These are phyloP conservation scores for Lactarius tabidus DNA, from an alignment of 768 basidiomycete species.

Conservation along the genomic window DNA sequence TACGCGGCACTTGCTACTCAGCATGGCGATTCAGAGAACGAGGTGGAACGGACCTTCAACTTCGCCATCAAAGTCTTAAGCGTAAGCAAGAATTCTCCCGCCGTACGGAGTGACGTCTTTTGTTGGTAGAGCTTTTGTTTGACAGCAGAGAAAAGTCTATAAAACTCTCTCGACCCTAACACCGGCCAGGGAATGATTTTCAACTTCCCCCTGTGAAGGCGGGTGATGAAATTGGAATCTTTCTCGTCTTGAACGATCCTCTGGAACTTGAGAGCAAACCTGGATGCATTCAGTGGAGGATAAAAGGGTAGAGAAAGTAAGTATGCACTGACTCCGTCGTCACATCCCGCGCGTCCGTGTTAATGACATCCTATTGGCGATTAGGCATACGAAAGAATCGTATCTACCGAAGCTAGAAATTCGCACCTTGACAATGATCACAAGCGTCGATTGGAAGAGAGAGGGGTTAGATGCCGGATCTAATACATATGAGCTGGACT, in stretches of 20 bases:
- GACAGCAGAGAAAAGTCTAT: no score
- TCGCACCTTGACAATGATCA: slow-evolving; percentile 58
- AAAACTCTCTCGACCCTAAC: no score
- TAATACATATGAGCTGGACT: slow-evolving; percentile 51
- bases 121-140: slow-evolving; percentile 41
- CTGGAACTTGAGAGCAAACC: slow-evolving; percentile 53
- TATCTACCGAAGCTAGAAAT: no score
- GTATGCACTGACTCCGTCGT: slow-evolving; percentile 44
- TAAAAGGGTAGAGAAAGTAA: background rate
- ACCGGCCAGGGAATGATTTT: slow-evolving; percentile 44
- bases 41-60: background rate
- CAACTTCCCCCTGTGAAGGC: slow-evolving; percentile 49
- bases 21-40: background rate
- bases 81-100: slow-evolving; percentile 30
- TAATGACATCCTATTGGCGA: slow-evolving; percentile 52
- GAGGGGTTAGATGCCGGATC: slow-evolving; percentile 58
- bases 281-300: slow-evolving; percentile 26
- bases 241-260: slow-evolving; percentile 58
- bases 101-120: slow-evolving; percentile 31
- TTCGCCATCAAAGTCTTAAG: background rate
- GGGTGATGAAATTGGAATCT: slow-evolving; percentile 43
- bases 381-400: no score
- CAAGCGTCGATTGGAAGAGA: no score
- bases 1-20: background rate
- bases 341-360: slow-evolving; percentile 55